A percentile compares a stretch with the other conserved stretches of the same genome.
phyloP scores from a whole-genome alignment of 352 stramenopile genomes.

The Albugo candida region DNA sequence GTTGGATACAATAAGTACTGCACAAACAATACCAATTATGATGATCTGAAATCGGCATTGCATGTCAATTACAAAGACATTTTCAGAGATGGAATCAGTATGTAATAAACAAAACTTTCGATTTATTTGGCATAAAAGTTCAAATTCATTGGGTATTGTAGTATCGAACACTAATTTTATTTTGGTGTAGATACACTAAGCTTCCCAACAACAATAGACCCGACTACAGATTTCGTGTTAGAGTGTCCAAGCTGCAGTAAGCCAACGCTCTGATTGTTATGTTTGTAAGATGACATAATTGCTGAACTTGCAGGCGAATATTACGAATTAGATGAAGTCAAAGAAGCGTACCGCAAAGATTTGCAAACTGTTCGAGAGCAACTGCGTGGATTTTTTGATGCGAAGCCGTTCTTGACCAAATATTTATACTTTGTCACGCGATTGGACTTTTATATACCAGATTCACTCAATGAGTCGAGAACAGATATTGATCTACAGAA shows the following conservation, averaged over 20 bases:
- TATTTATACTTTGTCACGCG: conserved; percentile 74
- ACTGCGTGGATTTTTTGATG: conserved; percentile 58
- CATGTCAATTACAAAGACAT: conserved; percentile 54
- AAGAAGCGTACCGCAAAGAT: conserved; percentile 43
- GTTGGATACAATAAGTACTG: conserved; percentile 81
- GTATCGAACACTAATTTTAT: background rate
- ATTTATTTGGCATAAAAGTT: too few species aligned
- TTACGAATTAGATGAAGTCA: conserved; percentile 44
- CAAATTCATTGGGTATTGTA: background rate
- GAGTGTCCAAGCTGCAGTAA: conserved; percentile 38
- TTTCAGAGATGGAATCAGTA: conserved; percentile 53
- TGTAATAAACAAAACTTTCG: conserved; percentile 1
- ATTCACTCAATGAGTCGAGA: conserved; percentile 20
- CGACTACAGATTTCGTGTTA: conserved; percentile 30
- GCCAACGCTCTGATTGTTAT: conserved; percentile 1
- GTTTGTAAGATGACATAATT: background rate
- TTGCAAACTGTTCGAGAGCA: conserved; percentile 41
- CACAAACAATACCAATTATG: conserved; percentile 43
- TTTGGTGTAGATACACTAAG: background rate
- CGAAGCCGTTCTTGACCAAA: conserved; percentile 65
- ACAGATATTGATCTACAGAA: background rate
- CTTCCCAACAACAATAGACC: conserved; percentile 30
- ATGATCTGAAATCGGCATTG: conserved; percentile 46
- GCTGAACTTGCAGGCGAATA: conserved; percentile 17
- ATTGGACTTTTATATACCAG: conserved; percentile 53